These are phyloP conservation scores for Fomitopsis betulina DNA, from an alignment of 1,284 basidiomycete species.

Conservation along the genomic window DNA sequence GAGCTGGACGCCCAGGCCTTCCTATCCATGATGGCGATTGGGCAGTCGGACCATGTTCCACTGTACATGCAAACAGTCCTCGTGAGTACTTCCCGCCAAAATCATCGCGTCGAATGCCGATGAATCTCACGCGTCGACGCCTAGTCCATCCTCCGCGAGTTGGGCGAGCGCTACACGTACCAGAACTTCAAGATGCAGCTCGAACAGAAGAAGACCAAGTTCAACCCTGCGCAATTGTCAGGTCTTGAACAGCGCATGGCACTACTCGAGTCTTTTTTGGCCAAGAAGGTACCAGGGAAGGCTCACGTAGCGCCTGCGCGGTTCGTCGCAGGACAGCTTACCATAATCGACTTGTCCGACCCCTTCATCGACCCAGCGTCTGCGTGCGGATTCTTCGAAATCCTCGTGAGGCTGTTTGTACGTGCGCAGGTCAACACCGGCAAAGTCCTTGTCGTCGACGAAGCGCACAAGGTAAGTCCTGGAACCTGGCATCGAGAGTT, in stretches of 20 bases:
- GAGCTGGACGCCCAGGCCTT: slow-evolving; percentile 30
- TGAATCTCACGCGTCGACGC: not conserved
- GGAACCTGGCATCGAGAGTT: not conserved
- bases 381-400: slow-evolving; percentile 64
- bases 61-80: slow-evolving; percentile 24
- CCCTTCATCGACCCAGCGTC: slow-evolving; percentile 62
- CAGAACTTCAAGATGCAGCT: slow-evolving; percentile 15
- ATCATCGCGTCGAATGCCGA: not conserved
- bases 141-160: slow-evolving; percentile 22
- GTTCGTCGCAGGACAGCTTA: slow-evolving; percentile 22
- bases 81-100: slow-evolving; percentile 9
- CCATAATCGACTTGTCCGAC: slow-evolving; percentile 46
- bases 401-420: slow-evolving; percentile 56
- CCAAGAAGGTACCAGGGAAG: slow-evolving; percentile 3
- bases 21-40: slow-evolving; percentile 32
- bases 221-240: slow-evolving; percentile 18
- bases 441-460: slow-evolving; percentile 65
- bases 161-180: slow-evolving; percentile 23
- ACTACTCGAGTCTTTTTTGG: slow-evolving; percentile 19
- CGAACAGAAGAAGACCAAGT: slow-evolving; percentile 11
- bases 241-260: slow-evolving; percentile 23
- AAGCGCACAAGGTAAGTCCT: slow-evolving; percentile 58
- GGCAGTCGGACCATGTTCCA: slow-evolving; percentile 21
- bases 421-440: slow-evolving; percentile 51
- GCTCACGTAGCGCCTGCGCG: slow-evolving; percentile 3